Base-by-base conservation (phyloP, 805 yeast species). In the Ogataea glucozyma region DNA sequence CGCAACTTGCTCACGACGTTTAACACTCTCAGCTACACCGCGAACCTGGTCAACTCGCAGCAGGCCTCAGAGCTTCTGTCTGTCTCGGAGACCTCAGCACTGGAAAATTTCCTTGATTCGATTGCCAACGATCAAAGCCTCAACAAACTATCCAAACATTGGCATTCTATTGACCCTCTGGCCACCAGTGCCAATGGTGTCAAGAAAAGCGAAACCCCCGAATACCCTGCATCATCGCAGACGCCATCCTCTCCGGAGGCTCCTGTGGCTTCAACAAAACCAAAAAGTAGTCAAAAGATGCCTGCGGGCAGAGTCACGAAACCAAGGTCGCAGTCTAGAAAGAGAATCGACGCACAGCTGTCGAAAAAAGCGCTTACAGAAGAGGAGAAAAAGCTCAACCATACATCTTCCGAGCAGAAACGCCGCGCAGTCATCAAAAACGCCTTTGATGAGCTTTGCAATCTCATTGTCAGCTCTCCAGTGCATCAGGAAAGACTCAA, bases 331-430 rank as follows among this genome's bases (percentile, higher is more conserved):
- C 32, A 31, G 18, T 7, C 17, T 5, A 32, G 23, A 10, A 38
- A 30, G 24, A 33, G 32, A 24, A 26, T 34, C 19, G 33, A 37
- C 13, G n/a, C 19, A 3, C 18, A 31, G 10, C 17, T 33, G 4
- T 24, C 44, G 3, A 52, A 46, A 38, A 43, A 40, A 12, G 19
- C 31, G 4, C 42, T 69, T 19, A 44, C 66, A 1, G 57, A 56
- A 27, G 63, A 62, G 41, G 70, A 69, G 44, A 68, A 66, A 46
- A 54, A 69, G 36, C 43, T 53, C 21, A 62, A 67, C 43, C 73
- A 69, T 48, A 64, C 70, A 4, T 54, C 66, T n/a, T 62, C 67
- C 27, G 73, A 69, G 53, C 71, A 69, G 52, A 63, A 60, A 46
- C 54, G 73, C 26, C 57, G 73, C 34, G 56, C 59, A 18, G 51